Conservation (phyloP, 495 filamentous ascomycete genomes). For the Penicillium dipodomyicola region DNA sequence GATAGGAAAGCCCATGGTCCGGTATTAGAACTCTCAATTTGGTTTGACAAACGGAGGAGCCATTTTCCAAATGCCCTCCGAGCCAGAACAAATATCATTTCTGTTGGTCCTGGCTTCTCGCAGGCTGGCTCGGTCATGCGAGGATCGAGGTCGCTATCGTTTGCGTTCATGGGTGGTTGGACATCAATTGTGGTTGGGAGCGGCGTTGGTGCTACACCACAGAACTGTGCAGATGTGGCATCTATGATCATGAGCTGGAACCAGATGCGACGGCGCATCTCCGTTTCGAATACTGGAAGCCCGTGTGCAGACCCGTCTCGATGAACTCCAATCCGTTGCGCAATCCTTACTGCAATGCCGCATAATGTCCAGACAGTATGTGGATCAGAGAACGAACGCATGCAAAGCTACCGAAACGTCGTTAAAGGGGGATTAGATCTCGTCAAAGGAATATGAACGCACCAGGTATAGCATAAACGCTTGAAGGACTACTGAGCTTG, state of each 20-base stretch:
- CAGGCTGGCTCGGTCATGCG: constrained; percentile 53
- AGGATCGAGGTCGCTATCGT: constrained; percentile 58
- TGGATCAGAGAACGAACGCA: constrained; percentile 36
- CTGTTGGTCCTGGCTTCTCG: constrained; percentile 57
- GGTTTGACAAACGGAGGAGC: constrained; percentile 36
- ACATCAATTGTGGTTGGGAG: constrained; percentile 27
- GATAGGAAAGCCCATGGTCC: constrained; percentile 31
- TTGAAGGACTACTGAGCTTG: constrained; percentile 44
- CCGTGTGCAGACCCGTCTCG: constrained; percentile 38
- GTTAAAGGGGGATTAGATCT: constrained; percentile 3
- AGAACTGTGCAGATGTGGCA: constrained; percentile 33
- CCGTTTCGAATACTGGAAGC: constrained; percentile 43
- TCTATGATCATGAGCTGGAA: constrained; percentile 40
- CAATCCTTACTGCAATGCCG: constrained; percentile 42
- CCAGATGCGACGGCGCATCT: constrained; percentile 46
- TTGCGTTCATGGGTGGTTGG: constrained; percentile 49
- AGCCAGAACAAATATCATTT: constrained; percentile 67
- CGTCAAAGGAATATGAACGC: neutral
- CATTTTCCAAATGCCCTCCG: constrained; percentile 43
- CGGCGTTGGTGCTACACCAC: constrained; percentile 27
- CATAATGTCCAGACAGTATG: constrained; percentile 45
- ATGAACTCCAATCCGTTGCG: constrained; percentile 46
- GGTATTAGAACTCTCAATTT: constrained; percentile 26
- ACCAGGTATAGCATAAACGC: constrained; percentile 47
- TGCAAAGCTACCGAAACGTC: constrained; percentile 23